These are phyloP conservation scores for Boletus bicolor DNA, from an alignment of 768 basidiomycete species.

Conservation along the genomic window DNA sequence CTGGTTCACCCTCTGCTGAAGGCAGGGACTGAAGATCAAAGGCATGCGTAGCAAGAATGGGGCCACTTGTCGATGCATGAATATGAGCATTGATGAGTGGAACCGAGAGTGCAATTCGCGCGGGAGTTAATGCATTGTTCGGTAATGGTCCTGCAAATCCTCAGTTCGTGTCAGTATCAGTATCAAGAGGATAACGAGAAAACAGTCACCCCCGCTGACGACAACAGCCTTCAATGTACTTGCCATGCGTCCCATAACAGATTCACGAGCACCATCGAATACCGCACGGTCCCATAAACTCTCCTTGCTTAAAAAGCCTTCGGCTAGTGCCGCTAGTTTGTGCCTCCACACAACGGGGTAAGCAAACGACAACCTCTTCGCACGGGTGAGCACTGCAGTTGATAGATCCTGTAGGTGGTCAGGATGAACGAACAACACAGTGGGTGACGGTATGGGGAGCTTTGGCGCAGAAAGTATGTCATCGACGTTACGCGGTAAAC, in stretches of 20 bases:
- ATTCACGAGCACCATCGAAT: slow-evolving; percentile 63
- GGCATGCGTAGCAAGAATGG: slow-evolving; percentile 78
- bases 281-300: slow-evolving; percentile 84
- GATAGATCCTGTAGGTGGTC: slow-evolving; percentile 57
- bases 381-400: slow-evolving; percentile 49
- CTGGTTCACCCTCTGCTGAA: slow-evolving; percentile 30
- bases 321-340: slow-evolving; percentile 62
- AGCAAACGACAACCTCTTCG: slow-evolving; percentile 50
- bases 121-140: slow-evolving; percentile 50
- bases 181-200: neutral
- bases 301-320: slow-evolving; percentile 75
- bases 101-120: slow-evolving; percentile 73
- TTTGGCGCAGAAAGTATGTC: slow-evolving; percentile 48
- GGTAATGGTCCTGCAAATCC: slow-evolving; percentile 45
- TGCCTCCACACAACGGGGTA: slow-evolving; percentile 73
- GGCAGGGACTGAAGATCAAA: slow-evolving; percentile 81
- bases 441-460: slow-evolving; percentile 69
- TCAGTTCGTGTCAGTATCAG: neutral
- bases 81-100: slow-evolving; percentile 66
- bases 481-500: slow-evolving; percentile 32
- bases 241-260: slow-evolving; percentile 58
- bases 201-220: slow-evolving; percentile 63
- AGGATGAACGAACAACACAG: slow-evolving; percentile 71
- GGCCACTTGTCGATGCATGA: slow-evolving; percentile 66
- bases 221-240: slow-evolving; percentile 64